Evolutionary conservation across 345 rosid genomes (phyloP).

Genomic region (Jatropha curcas): DNA sequence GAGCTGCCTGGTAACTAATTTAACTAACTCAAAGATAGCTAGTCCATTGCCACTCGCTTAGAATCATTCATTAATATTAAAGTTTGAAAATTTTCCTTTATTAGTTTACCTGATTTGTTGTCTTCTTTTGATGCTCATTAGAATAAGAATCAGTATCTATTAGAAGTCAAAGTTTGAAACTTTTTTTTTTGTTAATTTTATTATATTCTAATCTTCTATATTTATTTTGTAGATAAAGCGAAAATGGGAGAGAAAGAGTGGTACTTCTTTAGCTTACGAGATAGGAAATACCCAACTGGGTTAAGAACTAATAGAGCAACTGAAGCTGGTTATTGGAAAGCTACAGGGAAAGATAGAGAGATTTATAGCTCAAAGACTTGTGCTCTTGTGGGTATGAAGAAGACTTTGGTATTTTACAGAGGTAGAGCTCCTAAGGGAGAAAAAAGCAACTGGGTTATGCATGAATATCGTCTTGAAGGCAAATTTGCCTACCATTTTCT

Average conservation of each 20-base stretch:
- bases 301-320: slow-evolving; percentile 91
- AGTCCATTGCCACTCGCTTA: no score
- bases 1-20: slow-evolving; percentile 77
- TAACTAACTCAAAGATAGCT: no score
- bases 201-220: background rate
- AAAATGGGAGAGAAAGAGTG: slow-evolving; percentile 97
- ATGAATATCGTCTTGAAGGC: slow-evolving; percentile 95
- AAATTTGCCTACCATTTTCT: slow-evolving; percentile 82
- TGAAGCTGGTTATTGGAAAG: slow-evolving; percentile 97
- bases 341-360: slow-evolving; percentile 93
- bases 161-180: background rate
- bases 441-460: slow-evolving; percentile 96
- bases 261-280: slow-evolving; percentile 87
- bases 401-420: slow-evolving; percentile 82
- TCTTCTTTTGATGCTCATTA: no score
- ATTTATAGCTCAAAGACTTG: slow-evolving; percentile 81
- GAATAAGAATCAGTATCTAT: no score
- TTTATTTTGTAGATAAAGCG: slow-evolving; percentile 59
- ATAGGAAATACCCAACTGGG: slow-evolving; percentile 94
- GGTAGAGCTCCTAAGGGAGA: slow-evolving; percentile 96
- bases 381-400: slow-evolving; percentile 90
- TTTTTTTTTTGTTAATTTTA: background rate
- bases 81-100: no score
- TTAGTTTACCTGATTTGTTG: no score
- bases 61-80: no score